Evolutionary conservation across 331 rosid species (phyloP).

Genomic region (Quercus phellos): DNA sequence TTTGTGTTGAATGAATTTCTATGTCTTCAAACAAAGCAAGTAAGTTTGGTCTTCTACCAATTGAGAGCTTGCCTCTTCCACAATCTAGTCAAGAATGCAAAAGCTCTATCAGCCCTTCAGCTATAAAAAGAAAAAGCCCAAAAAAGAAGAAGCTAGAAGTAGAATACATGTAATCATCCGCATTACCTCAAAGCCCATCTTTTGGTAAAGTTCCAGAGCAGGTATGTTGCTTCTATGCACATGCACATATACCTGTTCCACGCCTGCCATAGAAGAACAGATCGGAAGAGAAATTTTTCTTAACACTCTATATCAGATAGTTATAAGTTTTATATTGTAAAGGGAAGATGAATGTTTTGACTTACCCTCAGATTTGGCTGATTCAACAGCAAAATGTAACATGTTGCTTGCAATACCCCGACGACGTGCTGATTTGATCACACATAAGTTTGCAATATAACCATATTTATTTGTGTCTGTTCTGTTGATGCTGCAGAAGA

Average conservation of each 20-base stretch:
- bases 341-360: conserved; percentile 3
- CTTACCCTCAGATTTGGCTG: conserved; percentile 62
- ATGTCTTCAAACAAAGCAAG: conserved; percentile 44
- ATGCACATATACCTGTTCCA: conserved; percentile 68
- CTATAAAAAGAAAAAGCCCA: not conserved
- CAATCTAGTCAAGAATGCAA: conserved; percentile 35
- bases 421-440: conserved; percentile 69
- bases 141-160: not conserved
- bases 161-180: not conserved
- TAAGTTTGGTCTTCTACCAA: conserved; percentile 32
- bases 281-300: conserved; percentile 1
- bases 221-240: conserved; percentile 59
- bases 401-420: conserved; percentile 83
- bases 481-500: conserved; percentile 52
- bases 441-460: conserved; percentile 74
- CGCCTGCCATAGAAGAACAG: conserved; percentile 38
- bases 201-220: conserved; percentile 62
- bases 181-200: conserved; percentile 75
- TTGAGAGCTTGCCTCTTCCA: conserved; percentile 46
- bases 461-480: conserved; percentile 56
- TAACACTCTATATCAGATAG: not conserved
- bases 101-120: conserved; percentile 18
- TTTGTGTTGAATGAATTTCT: conserved; percentile 9
- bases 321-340: not conserved
- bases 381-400: conserved; percentile 70